Base-by-base conservation (phyloP, 2,329 filamentous ascomycete genomes). In the Ceratocystis cubensis region DNA sequence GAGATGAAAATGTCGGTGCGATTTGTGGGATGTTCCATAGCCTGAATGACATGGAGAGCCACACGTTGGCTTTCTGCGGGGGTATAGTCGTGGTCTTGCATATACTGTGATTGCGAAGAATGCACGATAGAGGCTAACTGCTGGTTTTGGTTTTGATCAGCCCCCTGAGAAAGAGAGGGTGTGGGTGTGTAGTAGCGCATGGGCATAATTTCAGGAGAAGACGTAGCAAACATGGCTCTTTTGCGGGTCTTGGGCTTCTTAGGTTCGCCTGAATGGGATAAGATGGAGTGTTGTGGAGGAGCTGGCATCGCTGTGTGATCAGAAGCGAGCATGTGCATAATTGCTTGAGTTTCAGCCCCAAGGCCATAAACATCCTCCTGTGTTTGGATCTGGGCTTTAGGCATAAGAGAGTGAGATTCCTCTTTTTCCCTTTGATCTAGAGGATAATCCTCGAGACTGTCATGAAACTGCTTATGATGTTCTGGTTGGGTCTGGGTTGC, bases 1-100 rank as follows among this genome's bases (percentile, higher is more conserved):
- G 79, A 79, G 65, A 85, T 76, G 65, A 85, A 77, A 6, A 84
- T 76, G 70, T 85, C 82, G 1, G 82, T 81, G 37, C 78, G 76
- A 48, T 78, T 75, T 1, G 79, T 80, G 63, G 80, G 78, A 0
- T 79, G 75, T 0, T 77, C 77, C 70, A 84, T 76, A 5, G 74
- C 71, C 22, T 77, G 76, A n/a, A 84, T 77, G 3, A 78, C 73
- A 22, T 80, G 75, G 3, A 80, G 73, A 0, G 81, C 77, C 0
- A 85, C 77, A 2, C 82, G 78, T 69, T 85, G 82, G 67, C 78
- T 80, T 67, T 80, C 78, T 6, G 44, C 50, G 17, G 28, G 44
- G 22, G 10, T 13, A 41, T 66, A 53, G 5, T 30, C 53, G 0
- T 46, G 20, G 15, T 10, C n/a, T 50, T 63, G 37, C 10, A 17